Percentiles rank a stretch among this genome's conserved stretches.
Evolutionary conservation across 257 asterid genomes (phyloP).

Genomic region (Coffea eugenioides): DNA sequence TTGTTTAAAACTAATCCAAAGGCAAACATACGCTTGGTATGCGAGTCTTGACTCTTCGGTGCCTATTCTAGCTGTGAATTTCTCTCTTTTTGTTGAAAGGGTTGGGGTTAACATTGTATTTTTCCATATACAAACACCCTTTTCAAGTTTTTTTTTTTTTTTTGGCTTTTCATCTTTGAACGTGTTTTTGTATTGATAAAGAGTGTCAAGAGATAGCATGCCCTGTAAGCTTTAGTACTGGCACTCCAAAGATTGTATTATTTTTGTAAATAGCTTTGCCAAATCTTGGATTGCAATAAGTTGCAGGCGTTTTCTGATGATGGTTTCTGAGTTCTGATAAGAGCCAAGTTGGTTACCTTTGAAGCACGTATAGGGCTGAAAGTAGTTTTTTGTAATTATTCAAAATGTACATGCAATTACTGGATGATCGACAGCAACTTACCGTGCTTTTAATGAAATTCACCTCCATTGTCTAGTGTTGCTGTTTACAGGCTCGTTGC

Average conservation of each 20-base stretch:
- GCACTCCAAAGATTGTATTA: neutral
- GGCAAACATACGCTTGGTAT: conserved; percentile 8
- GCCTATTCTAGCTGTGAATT: neutral
- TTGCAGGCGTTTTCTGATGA: neutral
- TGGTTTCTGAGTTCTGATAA: neutral
- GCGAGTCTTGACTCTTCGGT: neutral
- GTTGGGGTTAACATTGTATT: neutral
- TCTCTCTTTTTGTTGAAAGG: conserved; percentile 1
- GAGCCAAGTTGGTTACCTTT: neutral
- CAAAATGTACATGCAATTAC: neutral
- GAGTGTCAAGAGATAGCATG: conserved; percentile 1
- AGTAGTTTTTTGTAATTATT: no score
- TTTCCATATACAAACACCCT: neutral
- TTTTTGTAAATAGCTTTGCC: conserved; percentile 14
- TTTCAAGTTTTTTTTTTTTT: neutral
- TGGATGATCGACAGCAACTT: no score
- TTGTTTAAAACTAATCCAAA: conserved; percentile 1
- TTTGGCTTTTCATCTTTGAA: neutral
- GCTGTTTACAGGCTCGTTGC: neutral
- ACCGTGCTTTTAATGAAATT: neutral
- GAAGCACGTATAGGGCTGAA: neutral
- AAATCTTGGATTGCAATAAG: neutral
- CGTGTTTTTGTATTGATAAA: neutral
- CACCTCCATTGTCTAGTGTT: neutral
- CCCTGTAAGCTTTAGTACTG: neutral